Percentiles rank a stretch among this genome's conserved stretches.
Conservation (phyloP, 768 basidiomycete species). For the Guyanaporus albipodus region DNA sequence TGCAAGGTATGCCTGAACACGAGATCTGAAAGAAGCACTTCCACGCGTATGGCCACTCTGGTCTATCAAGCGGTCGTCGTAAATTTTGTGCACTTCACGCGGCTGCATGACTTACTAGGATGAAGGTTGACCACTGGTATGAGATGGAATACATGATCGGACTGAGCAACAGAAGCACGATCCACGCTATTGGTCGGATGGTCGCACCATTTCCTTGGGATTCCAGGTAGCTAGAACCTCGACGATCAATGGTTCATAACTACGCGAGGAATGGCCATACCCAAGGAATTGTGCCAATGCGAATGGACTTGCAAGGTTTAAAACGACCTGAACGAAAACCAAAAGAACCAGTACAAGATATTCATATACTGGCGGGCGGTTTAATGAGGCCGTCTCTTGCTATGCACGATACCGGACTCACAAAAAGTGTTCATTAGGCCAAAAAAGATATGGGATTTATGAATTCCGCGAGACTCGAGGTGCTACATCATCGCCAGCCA, state of each 20-base stretch:
- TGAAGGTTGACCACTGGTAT: slow-evolving; percentile 51
- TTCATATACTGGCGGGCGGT: background rate
- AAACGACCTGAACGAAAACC: background rate
- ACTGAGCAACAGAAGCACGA: slow-evolving; percentile 47
- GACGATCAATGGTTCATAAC: background rate
- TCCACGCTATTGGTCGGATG: slow-evolving; percentile 68
- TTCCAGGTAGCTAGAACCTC: slow-evolving; percentile 50
- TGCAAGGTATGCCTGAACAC: slow-evolving; percentile 56
- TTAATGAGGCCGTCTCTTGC: background rate
- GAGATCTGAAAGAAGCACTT: slow-evolving; percentile 51
- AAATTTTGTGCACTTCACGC: background rate
- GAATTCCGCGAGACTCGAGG: background rate
- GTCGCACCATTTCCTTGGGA: slow-evolving; percentile 41
- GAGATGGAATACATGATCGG: slow-evolving; percentile 40
- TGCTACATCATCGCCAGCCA: background rate
- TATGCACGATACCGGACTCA: background rate
- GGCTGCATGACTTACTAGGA: slow-evolving; percentile 13
- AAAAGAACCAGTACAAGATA: background rate
- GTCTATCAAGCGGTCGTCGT: slow-evolving; percentile 25
- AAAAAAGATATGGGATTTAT: slow-evolving; percentile 1
- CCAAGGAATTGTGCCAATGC: slow-evolving; percentile 6
- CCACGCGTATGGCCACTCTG: slow-evolving; percentile 42
- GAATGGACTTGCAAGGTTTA: slow-evolving; percentile 2
- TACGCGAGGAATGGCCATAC: background rate
- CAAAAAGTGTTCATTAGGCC: slow-evolving; percentile 4